Conservation (phyloP, 176 grass and related monocot genomes). For the Chrysopogon serrulatus region DNA sequence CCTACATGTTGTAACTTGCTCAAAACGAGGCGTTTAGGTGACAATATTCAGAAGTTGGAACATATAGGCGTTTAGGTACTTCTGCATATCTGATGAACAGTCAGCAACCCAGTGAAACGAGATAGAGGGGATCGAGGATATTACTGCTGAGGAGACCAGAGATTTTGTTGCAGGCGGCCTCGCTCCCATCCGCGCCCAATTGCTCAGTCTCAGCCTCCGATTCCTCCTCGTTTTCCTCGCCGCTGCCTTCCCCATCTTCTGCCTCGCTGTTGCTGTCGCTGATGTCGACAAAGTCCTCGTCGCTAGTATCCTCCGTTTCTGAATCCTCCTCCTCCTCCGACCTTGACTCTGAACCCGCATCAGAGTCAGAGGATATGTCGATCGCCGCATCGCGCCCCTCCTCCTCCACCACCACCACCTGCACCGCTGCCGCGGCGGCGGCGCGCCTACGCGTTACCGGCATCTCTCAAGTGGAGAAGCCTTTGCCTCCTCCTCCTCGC, state of each 20-base stretch:
- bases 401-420: not conserved
- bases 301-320: slow-evolving; percentile 17
- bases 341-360: slow-evolving; percentile 14
- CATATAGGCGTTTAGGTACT: too few species aligned
- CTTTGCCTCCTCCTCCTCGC: not conserved
- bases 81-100: not conserved
- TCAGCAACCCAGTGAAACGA: not conserved
- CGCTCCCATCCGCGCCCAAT: slow-evolving; percentile 23
- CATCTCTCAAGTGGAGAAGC: slow-evolving; percentile 17
- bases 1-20: not conserved
- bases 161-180: slow-evolving; percentile 43
- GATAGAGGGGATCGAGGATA: not conserved
- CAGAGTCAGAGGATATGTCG: slow-evolving; percentile 51
- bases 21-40: too few species aligned
- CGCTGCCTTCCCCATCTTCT: not conserved
- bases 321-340: slow-evolving; percentile 41
- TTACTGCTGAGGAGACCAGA: slow-evolving; percentile 47
- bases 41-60: too few species aligned
- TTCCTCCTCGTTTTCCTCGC: slow-evolving; percentile 13
- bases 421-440: not conserved
- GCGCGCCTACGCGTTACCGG: slow-evolving; percentile 26
- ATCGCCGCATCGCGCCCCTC: slow-evolving; percentile 12
- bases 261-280: slow-evolving; percentile 19
- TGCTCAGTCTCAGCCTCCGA: not conserved
- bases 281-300: slow-evolving; percentile 36